These are phyloP conservation scores for Alternaria brassicicola DNA, from an alignment of 2,329 filamentous ascomycete genomes.

Conservation along the genomic window DNA sequence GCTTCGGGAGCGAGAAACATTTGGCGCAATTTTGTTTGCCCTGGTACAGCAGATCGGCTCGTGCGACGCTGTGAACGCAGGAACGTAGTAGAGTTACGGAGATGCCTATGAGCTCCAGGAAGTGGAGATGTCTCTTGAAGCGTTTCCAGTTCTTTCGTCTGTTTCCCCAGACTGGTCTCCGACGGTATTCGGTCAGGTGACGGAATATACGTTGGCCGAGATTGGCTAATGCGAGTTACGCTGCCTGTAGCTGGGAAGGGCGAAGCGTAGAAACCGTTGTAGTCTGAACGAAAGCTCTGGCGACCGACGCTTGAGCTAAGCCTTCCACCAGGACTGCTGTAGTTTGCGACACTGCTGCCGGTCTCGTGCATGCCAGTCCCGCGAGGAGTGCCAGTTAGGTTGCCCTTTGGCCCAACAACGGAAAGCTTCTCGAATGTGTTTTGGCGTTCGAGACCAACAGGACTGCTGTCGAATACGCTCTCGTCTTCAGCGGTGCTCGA, in stretches of 20 bases:
- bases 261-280: slow-evolving; percentile 30
- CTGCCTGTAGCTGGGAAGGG: slow-evolving; percentile 30
- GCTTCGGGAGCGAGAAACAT: slow-evolving; percentile 42
- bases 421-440: slow-evolving; percentile 47
- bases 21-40: slow-evolving; percentile 43
- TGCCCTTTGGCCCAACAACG: slow-evolving; percentile 42
- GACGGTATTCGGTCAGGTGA: slow-evolving; percentile 31
- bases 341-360: slow-evolving; percentile 49
- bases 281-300: slow-evolving; percentile 16
- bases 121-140: slow-evolving; percentile 19
- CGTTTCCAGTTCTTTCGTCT: slow-evolving; percentile 17
- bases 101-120: slow-evolving; percentile 16
- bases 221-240: slow-evolving; percentile 28
- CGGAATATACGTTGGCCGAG: not conserved
- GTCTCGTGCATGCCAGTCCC: slow-evolving; percentile 46
- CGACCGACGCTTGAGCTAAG: slow-evolving; percentile 28
- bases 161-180: slow-evolving; percentile 29
- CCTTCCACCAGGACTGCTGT: slow-evolving; percentile 40
- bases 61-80: slow-evolving; percentile 21
- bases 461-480: slow-evolving; percentile 1
- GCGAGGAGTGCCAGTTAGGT: slow-evolving; percentile 46
- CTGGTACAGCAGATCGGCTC: slow-evolving; percentile 40
- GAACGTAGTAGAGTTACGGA: slow-evolving; percentile 26
- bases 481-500: slow-evolving; percentile 11
- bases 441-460: slow-evolving; percentile 26